These are phyloP conservation scores for Fusarium oligoseptatum DNA, from an alignment of 2,329 filamentous ascomycete species.

Conservation along the genomic window DNA sequence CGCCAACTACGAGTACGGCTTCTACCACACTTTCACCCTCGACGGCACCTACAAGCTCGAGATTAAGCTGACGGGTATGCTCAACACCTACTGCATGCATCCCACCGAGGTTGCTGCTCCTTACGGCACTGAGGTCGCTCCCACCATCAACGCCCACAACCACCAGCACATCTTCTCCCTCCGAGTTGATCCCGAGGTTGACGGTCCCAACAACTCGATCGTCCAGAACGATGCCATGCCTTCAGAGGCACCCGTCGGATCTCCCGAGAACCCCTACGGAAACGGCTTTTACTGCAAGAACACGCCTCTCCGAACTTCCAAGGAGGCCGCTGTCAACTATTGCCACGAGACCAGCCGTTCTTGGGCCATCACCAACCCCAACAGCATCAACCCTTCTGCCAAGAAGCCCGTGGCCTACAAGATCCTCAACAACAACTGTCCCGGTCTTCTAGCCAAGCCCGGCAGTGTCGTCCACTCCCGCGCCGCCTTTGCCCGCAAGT, in stretches of 20 bases:
- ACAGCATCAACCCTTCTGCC: slow-evolving; percentile 84
- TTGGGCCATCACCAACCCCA: slow-evolving; percentile 92
- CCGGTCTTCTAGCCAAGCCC: slow-evolving; percentile 83
- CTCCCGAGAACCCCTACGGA: slow-evolving; percentile 85
- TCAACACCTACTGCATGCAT: slow-evolving; percentile 59
- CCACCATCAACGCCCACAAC: slow-evolving; percentile 74
- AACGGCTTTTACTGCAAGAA: slow-evolving; percentile 91
- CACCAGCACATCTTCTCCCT: slow-evolving; percentile 80
- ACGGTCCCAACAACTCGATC: slow-evolving; percentile 72
- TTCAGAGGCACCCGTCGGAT: slow-evolving; percentile 81
- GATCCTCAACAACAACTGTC: slow-evolving; percentile 87
- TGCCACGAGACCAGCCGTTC: slow-evolving; percentile 82
- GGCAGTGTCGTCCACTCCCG: slow-evolving; percentile 88
- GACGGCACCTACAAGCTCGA: slow-evolving; percentile 76
- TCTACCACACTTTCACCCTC: slow-evolving; percentile 55
- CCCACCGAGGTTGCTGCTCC: slow-evolving; percentile 58
- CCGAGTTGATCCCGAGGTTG: slow-evolving; percentile 74
- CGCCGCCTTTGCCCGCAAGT: slow-evolving; percentile 80
- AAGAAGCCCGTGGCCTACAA: slow-evolving; percentile 90
- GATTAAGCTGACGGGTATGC: slow-evolving; percentile 67
- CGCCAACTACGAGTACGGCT: slow-evolving; percentile 73
- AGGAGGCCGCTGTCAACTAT: slow-evolving; percentile 81
- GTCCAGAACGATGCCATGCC: slow-evolving; percentile 82
- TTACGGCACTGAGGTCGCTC: slow-evolving; percentile 74
- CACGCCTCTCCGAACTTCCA: slow-evolving; percentile 80